Evolutionary conservation across 164 flowering plant genomes (phyloP).

Genomic region (Umbilicus rupestris): DNA sequence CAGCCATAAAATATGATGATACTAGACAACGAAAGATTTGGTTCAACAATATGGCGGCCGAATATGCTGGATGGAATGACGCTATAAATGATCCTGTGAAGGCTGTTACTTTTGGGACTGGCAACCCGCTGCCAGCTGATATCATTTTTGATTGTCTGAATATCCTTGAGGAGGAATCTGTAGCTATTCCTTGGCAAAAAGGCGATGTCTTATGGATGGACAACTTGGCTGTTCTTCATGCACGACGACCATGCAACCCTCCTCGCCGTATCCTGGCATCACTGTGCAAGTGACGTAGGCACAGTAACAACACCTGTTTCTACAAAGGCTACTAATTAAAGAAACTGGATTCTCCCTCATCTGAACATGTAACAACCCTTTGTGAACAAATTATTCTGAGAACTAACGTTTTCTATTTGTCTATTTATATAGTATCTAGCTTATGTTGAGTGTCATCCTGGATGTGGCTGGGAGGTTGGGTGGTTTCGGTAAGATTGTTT

Average conservation of each 20-base stretch:
- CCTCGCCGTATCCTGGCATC: conserved; percentile 85
- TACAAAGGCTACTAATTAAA: background rate
- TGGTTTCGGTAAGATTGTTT: no score
- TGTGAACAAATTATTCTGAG: no score
- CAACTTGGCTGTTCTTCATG: conserved; percentile 80
- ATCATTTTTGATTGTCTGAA: conserved; percentile 50
- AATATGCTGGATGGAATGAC: conserved; percentile 81
- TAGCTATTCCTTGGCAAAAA: conserved; percentile 80
- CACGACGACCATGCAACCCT: conserved; percentile 60
- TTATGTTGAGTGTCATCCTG: no score
- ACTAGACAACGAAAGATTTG: conserved; percentile 69
- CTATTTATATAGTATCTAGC: no score
- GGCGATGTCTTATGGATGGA: conserved; percentile 74
- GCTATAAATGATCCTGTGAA: conserved; percentile 61
- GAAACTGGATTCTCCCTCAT: background rate
- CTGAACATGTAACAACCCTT: no score
- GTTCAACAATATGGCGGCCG: conserved; percentile 93
- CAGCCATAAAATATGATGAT: conserved; percentile 63
- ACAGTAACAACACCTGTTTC: background rate
- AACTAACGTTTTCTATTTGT: no score
- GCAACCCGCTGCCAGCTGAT: conserved; percentile 61
- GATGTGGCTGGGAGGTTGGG: no score
- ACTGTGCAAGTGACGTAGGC: conserved; percentile 58
- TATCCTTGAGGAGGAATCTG: conserved; percentile 68
- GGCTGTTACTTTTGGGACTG: conserved; percentile 83